Evolutionary conservation across 2,329 filamentous ascomycete species (phyloP), one percentile per base, ranked within the genome.

Genomic region (Fusarium compactum): DNA sequence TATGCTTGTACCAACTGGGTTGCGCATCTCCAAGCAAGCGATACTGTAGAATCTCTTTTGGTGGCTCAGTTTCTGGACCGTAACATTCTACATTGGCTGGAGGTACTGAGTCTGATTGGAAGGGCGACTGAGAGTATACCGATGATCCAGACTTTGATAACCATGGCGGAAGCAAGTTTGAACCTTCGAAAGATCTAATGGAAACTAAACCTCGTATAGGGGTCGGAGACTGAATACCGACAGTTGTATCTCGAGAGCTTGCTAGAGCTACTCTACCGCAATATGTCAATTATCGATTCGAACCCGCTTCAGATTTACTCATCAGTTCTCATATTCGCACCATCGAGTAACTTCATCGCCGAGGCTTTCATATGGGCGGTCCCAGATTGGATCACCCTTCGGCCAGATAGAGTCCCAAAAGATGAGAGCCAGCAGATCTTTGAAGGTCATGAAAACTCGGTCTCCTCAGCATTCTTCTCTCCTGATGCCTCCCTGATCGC

Each of bases 261-360:
- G n/a, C n/a, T 38, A 18, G 9, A 25, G 25, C 20, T 40, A 12
- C 24, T 53, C 16, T 25, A 38, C 34, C 34, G 16, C 18, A 41
- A 53, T 18, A 53, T 53, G 34, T 30, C 34, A 11, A 53, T 53
- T 20, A 53, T 53, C 3, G 25, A 53, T n/a, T n/a, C 16, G 10
- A 41, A 29, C 10, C 50, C 50, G 8, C 14, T 53, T 2, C 50
- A 53, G 15, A 3, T 41, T 11, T 53, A 53, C n/a, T 43, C 18
- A 15, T 53, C 34, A 3, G 14, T 43, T 0, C 3, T 40, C 15
- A 41, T 43, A 2, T 53, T 53, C 9, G 34, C 50, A 11, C 18
- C 48, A 14, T n/a, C n/a, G n/a, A n/a, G n/a, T n/a, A n/a, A n/a
- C n/a, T n/a, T n/a, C n/a, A n/a, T n/a, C n/a, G n/a, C n/a, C n/a